Base-by-base conservation (phyloP, 345 rosid genomes). In the Populus euphratica region DNA sequence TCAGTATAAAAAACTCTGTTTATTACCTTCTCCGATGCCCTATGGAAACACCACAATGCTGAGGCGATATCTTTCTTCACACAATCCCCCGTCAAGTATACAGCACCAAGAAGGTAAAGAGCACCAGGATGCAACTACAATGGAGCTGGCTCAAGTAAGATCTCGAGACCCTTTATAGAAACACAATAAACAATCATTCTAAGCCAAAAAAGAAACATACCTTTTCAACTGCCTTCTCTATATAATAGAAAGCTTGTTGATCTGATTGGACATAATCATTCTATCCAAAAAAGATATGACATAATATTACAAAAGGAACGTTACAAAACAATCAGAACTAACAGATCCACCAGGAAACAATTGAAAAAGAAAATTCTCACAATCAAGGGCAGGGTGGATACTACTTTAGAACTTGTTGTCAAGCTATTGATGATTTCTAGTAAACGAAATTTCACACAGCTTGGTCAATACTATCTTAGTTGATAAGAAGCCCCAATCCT, bases 51-150 rank as follows among this genome's bases (percentile, higher is more conserved):
- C 97, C 98, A 93, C 77, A 93, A 81, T 70, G 98, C 99, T 35
- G 98, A 96, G 71, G 88, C 94, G 79, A 87, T 63, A 82, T 96
- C 99, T 87, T 96, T 90, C 86, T 89, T 93, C 80, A 93, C 93
- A 70, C 97, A 91, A 73, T 93, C 98, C 76, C 99, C 97, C 0
- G 94, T 86, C 80, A 92, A 80, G 85, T 93, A 93, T 72, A 95
- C 97, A 62, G 90, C 87, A 36, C 99, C 99, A 21, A 93, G 85
- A 72, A 95, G 98, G 83, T 91, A 94, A 74, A 94, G 97, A 56
- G 97, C 98, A 81, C 95, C 95, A 82, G 98, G 94, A 89, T 94
- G 98, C 85, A 94, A 86, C 98, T 94, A 73, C 68, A 85, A 81
- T 41, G 81, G 13, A 56, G 77, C 69, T 81, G 81, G 79, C 50